These are phyloP conservation scores for Fusarium clavum DNA, from an alignment of 2,329 filamentous ascomycete species.

Conservation along the genomic window DNA sequence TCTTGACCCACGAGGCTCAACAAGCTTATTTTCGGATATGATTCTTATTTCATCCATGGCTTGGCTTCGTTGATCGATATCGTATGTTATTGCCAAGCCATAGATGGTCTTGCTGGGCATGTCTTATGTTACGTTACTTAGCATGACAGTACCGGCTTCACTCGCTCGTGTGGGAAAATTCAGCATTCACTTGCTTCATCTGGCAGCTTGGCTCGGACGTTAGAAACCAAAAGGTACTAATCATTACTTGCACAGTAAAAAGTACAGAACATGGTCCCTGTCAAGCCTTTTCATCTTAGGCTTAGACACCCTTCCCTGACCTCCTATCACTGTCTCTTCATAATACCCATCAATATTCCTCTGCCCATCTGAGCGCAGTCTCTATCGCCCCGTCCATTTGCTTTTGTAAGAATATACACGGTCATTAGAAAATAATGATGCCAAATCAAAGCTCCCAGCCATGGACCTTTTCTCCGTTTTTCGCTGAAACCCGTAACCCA, in stretches of 20 bases:
- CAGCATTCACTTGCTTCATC: constrained; percentile 22
- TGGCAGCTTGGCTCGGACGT: constrained; percentile 6
- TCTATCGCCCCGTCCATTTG: constrained; percentile 41
- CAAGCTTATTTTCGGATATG: constrained; percentile 24
- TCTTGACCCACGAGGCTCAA: constrained; percentile 23
- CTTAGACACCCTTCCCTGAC: constrained; percentile 27
- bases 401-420: constrained; percentile 49
- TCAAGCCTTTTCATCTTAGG: constrained; percentile 25
- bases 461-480: constrained; percentile 43
- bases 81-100: constrained; percentile 5
- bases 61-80: constrained; percentile 1
- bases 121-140: constrained; percentile 27
- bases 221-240: constrained; percentile 40
- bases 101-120: background rate
- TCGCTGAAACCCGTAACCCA: constrained; percentile 46
- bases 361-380: constrained; percentile 37
- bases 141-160: background rate
- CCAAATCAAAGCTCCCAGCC: constrained; percentile 48
- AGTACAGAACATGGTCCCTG: constrained; percentile 43
- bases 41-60: constrained; percentile 4
- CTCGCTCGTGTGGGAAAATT: background rate
- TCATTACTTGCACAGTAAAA: constrained; percentile 45
- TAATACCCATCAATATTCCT: constrained; percentile 25
- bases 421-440: constrained; percentile 48
- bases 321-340: constrained; percentile 31